Evolutionary conservation across 768 basidiomycete genomes (phyloP).

Genomic region (Rhizopogon sp.): DNA sequence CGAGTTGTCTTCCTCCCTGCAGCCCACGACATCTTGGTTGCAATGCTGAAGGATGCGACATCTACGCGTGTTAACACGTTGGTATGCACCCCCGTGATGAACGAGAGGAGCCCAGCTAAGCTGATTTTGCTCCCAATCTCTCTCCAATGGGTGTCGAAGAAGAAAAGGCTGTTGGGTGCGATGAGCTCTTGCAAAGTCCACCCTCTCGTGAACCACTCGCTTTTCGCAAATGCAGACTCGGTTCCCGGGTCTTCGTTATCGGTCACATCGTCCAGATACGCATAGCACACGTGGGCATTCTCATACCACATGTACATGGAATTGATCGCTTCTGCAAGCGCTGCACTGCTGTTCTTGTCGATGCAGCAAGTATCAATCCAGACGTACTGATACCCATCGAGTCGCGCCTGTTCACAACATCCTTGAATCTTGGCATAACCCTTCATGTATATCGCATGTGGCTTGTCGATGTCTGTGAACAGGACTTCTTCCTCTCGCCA

Average conservation of each 20-base stretch:
- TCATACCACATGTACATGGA: constrained; percentile 15
- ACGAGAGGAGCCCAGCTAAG: neutral
- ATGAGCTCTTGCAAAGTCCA: constrained; percentile 8
- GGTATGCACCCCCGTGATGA: constrained; percentile 1
- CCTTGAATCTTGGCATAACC: constrained; percentile 3
- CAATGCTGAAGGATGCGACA: neutral
- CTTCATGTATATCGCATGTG: neutral
- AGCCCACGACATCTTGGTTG: constrained; percentile 13
- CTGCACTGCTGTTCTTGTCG: constrained; percentile 11
- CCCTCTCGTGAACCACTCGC: constrained; percentile 12
- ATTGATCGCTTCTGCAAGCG: constrained; percentile 7
- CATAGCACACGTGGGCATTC: constrained; percentile 10
- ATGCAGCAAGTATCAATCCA: constrained; percentile 13
- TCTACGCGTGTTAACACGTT: constrained; percentile 1
- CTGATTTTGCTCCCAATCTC: constrained; percentile 7
- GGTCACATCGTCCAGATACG: constrained; percentile 8
- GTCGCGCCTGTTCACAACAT: constrained; percentile 1
- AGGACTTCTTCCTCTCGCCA: constrained; percentile 4
- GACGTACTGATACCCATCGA: constrained; percentile 6
- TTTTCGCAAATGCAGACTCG: neutral
- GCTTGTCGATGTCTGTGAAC: constrained; percentile 1
- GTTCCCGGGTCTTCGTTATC: neutral
- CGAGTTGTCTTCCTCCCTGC: constrained; percentile 17
- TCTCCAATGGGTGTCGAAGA: constrained; percentile 11
- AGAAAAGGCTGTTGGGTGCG: constrained; percentile 9